Percentiles rank a stretch among this genome's conserved stretches.
Conservation (phyloP, 805 yeast genomes). For the Teunomyces tritomae region DNA sequence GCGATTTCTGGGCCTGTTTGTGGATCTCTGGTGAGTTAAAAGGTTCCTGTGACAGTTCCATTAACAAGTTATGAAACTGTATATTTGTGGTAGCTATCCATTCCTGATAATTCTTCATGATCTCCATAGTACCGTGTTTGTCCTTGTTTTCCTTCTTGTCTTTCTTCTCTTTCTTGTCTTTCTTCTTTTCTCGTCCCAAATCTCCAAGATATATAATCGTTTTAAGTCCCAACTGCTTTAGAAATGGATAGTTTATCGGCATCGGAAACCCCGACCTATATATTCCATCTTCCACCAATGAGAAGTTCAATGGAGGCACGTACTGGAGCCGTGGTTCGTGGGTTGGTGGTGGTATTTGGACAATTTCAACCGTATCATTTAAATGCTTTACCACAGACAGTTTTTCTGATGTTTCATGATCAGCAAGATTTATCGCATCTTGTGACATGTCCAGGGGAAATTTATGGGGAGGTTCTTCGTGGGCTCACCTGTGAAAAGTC, state of each 20-base stretch:
- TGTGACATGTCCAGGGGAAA: neutral
- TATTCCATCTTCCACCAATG: slow-evolving; percentile 82
- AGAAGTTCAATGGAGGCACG: slow-evolving; percentile 91
- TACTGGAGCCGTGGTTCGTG: slow-evolving; percentile 15
- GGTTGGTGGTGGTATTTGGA: neutral
- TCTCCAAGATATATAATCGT: slow-evolving; percentile 87
- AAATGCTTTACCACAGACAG: neutral
- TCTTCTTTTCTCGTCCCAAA: slow-evolving; percentile 29
- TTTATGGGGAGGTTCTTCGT: neutral
- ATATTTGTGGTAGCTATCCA: slow-evolving; percentile 63
- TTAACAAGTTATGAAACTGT: slow-evolving; percentile 54
- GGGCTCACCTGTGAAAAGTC: neutral
- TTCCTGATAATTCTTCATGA: slow-evolving; percentile 54
- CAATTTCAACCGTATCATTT: neutral
- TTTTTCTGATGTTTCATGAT: neutral
- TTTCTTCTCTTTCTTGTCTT: slow-evolving; percentile 9
- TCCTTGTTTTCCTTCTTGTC: slow-evolving; percentile 25
- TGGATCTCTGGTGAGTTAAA: slow-evolving; percentile 54
- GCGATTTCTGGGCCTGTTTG: slow-evolving; percentile 40
- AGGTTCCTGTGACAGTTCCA: slow-evolving; percentile 77
- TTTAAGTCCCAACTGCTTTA: slow-evolving; percentile 62
- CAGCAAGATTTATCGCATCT: neutral
- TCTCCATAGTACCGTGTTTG: slow-evolving; percentile 52
- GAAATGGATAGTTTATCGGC: slow-evolving; percentile 77
- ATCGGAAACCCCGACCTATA: slow-evolving; percentile 95